These are phyloP conservation scores for Aechmea fasciata DNA, from an alignment of 176 grass and related monocot genomes.

Conservation along the genomic window DNA sequence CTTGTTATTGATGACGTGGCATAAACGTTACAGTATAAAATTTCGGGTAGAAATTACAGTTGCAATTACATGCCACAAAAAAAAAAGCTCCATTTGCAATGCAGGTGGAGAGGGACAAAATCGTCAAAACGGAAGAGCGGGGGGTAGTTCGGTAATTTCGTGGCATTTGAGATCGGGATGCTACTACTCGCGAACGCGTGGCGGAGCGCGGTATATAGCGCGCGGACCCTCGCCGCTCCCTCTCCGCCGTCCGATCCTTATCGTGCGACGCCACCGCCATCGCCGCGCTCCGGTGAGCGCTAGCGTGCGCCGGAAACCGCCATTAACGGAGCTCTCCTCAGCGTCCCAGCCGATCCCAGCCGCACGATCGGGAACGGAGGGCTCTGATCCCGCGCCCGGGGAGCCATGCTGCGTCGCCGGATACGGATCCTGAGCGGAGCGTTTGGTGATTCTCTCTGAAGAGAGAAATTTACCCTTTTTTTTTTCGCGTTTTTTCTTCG, in stretches of 20 bases:
- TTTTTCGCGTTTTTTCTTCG: neutral
- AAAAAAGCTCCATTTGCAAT: no score
- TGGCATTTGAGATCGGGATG: neutral
- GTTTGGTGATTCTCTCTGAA: no score
- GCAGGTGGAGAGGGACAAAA: neutral
- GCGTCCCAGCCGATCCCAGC: neutral
- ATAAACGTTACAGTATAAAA: no score
- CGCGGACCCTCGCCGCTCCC: neutral
- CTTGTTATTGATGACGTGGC: no score
- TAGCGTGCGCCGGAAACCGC: neutral
- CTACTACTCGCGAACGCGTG: conserved; percentile 40
- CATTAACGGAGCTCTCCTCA: neutral
- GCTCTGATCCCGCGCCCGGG: no score
- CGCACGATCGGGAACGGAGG: neutral
- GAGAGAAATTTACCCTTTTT: neutral
- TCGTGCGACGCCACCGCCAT: no score
- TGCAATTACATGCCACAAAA: no score
- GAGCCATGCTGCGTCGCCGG: no score
- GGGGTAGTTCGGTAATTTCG: neutral
- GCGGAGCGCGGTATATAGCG: neutral
- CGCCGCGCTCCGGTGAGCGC: no score
- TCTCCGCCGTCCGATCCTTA: no score
- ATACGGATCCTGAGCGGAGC: no score
- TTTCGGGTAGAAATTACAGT: no score
- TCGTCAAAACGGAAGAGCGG: neutral